Evolutionary conservation across 1,284 basidiomycete species (phyloP), one percentile per base, ranked within the genome.

Genomic region (Ceratobasidium sp.): DNA sequence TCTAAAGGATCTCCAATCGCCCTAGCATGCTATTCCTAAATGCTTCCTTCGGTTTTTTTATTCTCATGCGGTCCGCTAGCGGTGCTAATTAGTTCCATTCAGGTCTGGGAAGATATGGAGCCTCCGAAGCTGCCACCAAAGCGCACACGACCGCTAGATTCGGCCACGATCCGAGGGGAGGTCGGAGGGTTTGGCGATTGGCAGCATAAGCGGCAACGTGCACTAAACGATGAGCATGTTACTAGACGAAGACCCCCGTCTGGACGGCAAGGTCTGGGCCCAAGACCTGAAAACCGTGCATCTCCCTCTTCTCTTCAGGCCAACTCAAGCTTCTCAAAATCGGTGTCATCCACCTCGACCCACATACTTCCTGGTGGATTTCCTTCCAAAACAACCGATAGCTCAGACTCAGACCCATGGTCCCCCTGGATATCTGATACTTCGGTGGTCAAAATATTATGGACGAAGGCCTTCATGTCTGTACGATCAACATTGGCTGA

Each of bases 61-160:
- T 45, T 21, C 8, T 61, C 41, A 23, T 6, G 6, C 21, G 6
- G 16, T 28, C 32, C 21, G 41, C 18, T 46, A 5, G 14, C 21
- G 34, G 52, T 23, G 50, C 64, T 55, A 28, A 67, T 32, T n/a
- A n/a, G n/a, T n/a, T n/a, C n/a, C n/a, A 53, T 58, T 32, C 50
- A 69, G 65, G 43, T 69, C 3, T 69, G 65, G 65, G 65, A 69
- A 58, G 65, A 69, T 23, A 69, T 69, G 65, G 65, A 69, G 30
- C 65, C 65, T 41, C 65, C 65, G 9, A 55, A 28, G n/a, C 6
- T 58, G 10, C 50, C 65, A 1, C 65, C 65, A 8, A 69, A 69
- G 36, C 65, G 65, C 2, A 39, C 65, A 9, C 23, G 18, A 30
- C 52, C 34, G 12, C 30, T 55, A 23, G 32, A 67, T 41, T 30